Conservation (phyloP, 2,329 filamentous ascomycete species). For the Fusarium veterinarium region DNA sequence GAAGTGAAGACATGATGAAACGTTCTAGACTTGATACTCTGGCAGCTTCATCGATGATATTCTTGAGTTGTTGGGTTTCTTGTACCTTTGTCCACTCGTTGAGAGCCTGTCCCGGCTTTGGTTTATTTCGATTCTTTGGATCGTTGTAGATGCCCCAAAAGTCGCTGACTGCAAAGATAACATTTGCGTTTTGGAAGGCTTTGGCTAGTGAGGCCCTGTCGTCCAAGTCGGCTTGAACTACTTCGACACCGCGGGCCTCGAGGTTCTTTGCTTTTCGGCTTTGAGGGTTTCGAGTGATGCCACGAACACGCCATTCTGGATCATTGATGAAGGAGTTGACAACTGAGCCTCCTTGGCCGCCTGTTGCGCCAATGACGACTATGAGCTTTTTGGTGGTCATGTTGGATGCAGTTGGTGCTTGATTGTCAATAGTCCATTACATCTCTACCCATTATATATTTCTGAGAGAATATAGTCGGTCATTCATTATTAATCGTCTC, state of each 20-base stretch:
- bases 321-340: conserved; percentile 6
- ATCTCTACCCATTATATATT: background rate
- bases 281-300: conserved; percentile 2
- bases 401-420: background rate
- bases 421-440: background rate
- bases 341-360: conserved; percentile 8
- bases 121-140: background rate
- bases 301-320: conserved; percentile 1
- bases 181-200: conserved; percentile 2
- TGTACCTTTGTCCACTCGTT: conserved; percentile 3
- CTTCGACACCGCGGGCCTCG: background rate
- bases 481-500: background rate
- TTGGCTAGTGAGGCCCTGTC: background rate
- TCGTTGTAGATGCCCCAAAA: conserved; percentile 13
- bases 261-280: conserved; percentile 10
- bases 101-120: background rate
- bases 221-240: conserved; percentile 8
- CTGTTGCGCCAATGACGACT: conserved; percentile 9
- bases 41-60: conserved; percentile 3
- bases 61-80: conserved; percentile 8
- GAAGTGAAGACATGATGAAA: conserved; percentile 9
- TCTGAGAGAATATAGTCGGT: background rate
- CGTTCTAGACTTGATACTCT: background rate
- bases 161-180: conserved; percentile 1
- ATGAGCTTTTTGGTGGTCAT: conserved; percentile 5